These are phyloP conservation scores for Hypsizygus marmoreus DNA, from an alignment of 768 basidiomycete species.

Conservation along the genomic window DNA sequence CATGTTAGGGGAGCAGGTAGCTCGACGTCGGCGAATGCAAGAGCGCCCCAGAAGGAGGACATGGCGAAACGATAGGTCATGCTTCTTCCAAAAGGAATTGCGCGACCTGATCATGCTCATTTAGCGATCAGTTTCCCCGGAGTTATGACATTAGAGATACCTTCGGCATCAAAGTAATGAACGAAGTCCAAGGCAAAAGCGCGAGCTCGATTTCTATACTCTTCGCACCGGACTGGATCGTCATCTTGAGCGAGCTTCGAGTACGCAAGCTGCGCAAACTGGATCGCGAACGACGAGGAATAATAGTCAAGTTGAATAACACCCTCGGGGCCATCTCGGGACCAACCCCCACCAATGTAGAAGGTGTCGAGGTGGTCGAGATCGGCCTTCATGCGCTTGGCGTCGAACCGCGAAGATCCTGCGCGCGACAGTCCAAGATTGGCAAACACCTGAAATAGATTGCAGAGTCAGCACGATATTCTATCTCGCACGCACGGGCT, in stretches of 20 bases:
- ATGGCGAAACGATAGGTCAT: slow-evolving; percentile 82
- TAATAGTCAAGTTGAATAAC: slow-evolving; percentile 81
- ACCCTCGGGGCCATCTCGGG: slow-evolving; percentile 75
- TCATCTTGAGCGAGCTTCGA: slow-evolving; percentile 63
- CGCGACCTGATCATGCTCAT: slow-evolving; percentile 50
- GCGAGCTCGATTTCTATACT: slow-evolving; percentile 63
- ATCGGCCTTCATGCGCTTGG: slow-evolving; percentile 68
- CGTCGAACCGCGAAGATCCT: slow-evolving; percentile 57
- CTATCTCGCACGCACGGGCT: neutral
- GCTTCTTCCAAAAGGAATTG: slow-evolving; percentile 75
- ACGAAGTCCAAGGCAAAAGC: slow-evolving; percentile 70
- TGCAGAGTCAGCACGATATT: neutral
- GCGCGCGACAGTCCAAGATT: slow-evolving; percentile 71
- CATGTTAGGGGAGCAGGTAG: slow-evolving; percentile 71
- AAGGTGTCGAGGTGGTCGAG: slow-evolving; percentile 78
- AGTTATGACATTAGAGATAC: slow-evolving; percentile 31
- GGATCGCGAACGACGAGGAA: slow-evolving; percentile 78
- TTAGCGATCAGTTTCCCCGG: neutral
- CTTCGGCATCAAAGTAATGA: slow-evolving; percentile 75
- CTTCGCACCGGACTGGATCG: slow-evolving; percentile 65
- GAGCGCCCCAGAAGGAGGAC: slow-evolving; percentile 77
- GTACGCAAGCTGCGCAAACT: slow-evolving; percentile 72
- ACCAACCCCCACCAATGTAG: slow-evolving; percentile 77
- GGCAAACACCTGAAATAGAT: slow-evolving; percentile 57
- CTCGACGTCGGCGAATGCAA: slow-evolving; percentile 71